Base-by-base conservation (phyloP, 257 asterid species). In the Solanum pinnatisectum region DNA sequence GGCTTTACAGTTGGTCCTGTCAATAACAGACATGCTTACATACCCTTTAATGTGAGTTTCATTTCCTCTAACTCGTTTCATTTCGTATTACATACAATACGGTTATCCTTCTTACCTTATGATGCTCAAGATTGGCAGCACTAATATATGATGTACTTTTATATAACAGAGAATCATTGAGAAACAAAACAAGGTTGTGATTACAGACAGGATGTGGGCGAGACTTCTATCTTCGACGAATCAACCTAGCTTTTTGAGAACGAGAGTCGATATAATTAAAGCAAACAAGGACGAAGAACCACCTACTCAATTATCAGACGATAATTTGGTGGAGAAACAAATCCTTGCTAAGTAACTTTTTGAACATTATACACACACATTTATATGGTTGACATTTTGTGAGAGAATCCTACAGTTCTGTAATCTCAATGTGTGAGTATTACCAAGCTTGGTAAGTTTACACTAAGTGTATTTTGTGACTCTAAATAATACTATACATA, bases 161-260 rank as follows among this genome's bases (percentile, higher is more conserved):
- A 35, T 76, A n/a, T 86, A 84, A 70, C 83, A 74, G 99, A 90
- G 94, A 71, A 96, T 96, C 15, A 95, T 88, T 12, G 98, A 95
- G 93, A 87, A 71, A 76, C 95, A 87, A 92, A 90, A 95, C 92
- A 91, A 91, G 92, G 98, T 96, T 27, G 97, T 96, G 91, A 95
- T 96, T 89, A 96, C 99, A 16, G 99, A 96, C 88, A 92, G 99
- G 88, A 96, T 96, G 99, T 96, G 99, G 99, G 99, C 98, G 0
- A 91, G 98, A 87, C 95, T 96, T 79, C 91, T 96, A 23, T 94
- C 98, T 11, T 96, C 99, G 8, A 96, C 99, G 12, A 95, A 95
- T 87, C 99, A 96, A 86, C 99, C 99, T 12, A 95, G 99, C 90
- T 96, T 96, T 92, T 87, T 94, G 94, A 65, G 88, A 36, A 65